Percentiles rank a stretch among this genome's conserved stretches.
Evolutionary conservation across 2,329 filamentous ascomycete species (phyloP).

Genomic region (Chaetomiaceae sp.): DNA sequence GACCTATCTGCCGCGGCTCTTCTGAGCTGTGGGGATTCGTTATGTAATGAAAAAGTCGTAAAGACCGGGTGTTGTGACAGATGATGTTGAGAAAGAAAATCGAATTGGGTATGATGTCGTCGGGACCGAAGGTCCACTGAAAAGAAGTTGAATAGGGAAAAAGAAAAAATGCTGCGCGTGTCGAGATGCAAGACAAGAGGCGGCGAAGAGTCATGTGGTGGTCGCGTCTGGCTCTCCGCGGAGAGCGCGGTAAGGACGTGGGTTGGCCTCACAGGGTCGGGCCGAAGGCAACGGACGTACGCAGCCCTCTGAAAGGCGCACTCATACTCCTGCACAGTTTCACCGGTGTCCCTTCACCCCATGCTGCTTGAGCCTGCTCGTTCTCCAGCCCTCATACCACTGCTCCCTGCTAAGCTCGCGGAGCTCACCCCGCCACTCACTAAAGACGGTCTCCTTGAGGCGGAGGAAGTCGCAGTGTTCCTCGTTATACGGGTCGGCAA

Average conservation of each 20-base stretch:
- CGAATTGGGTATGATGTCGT: constrained; percentile 20
- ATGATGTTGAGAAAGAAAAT: constrained; percentile 2
- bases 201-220: not conserved
- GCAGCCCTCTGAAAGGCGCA: no score
- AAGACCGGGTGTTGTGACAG: constrained; percentile 5
- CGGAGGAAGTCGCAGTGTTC: constrained; percentile 91
- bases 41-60: constrained; percentile 9
- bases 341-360: constrained; percentile 37
- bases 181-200: not conserved
- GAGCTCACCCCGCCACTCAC: constrained; percentile 86
- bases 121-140: not conserved
- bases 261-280: not conserved
- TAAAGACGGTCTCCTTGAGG: constrained; percentile 87
- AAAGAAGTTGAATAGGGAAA: not conserved
- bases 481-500: constrained; percentile 86
- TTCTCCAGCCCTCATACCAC: constrained; percentile 97
- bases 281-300: no score
- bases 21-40: constrained; percentile 7
- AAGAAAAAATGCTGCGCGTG: not conserved
- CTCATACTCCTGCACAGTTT: not conserved
- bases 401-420: constrained; percentile 85
- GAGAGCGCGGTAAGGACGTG: not conserved
- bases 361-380: constrained; percentile 57
- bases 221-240: not conserved
- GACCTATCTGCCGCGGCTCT: constrained; percentile 1